These are phyloP conservation scores for Globisporangium splendens DNA, from an alignment of 352 stramenopile species.

Conservation along the genomic window DNA sequence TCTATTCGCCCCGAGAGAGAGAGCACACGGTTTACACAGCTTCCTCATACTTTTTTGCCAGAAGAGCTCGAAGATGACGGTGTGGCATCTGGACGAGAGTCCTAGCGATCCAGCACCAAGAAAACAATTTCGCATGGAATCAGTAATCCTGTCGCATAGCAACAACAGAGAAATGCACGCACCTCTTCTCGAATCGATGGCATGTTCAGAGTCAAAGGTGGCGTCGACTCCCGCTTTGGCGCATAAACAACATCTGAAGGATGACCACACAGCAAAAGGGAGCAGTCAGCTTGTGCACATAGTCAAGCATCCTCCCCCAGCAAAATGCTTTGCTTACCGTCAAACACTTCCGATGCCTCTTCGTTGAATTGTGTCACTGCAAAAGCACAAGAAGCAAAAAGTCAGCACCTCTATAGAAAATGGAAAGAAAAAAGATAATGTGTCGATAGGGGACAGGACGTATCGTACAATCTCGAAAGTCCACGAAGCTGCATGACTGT, in stretches of 20 bases:
- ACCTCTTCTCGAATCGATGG: constrained; percentile 9
- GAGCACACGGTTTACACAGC: no score
- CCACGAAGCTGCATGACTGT: constrained; percentile 16
- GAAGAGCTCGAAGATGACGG: no score
- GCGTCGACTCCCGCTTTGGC: neutral
- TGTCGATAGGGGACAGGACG: neutral
- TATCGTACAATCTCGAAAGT: constrained; percentile 16
- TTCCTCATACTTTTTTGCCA: no score
- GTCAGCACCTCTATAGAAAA: neutral
- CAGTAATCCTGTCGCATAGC: no score
- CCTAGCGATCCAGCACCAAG: neutral
- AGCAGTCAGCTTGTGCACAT: neutral
- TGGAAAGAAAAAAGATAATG: neutral
- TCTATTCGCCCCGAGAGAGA: no score
- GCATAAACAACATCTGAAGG: constrained; percentile 11
- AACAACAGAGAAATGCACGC: neutral
- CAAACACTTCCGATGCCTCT: constrained; percentile 17
- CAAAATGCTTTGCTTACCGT: constrained; percentile 1
- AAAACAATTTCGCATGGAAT: neutral
- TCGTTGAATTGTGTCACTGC: constrained; percentile 12
- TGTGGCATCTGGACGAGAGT: no score
- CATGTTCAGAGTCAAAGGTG: neutral
- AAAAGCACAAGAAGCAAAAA: neutral
- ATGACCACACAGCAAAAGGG: neutral
- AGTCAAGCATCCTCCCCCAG: neutral